Percentiles rank a stretch among this genome's conserved stretches.
These are phyloP conservation scores for Pythium biforme DNA, from an alignment of 352 stramenopile species.

Conservation along the genomic window DNA sequence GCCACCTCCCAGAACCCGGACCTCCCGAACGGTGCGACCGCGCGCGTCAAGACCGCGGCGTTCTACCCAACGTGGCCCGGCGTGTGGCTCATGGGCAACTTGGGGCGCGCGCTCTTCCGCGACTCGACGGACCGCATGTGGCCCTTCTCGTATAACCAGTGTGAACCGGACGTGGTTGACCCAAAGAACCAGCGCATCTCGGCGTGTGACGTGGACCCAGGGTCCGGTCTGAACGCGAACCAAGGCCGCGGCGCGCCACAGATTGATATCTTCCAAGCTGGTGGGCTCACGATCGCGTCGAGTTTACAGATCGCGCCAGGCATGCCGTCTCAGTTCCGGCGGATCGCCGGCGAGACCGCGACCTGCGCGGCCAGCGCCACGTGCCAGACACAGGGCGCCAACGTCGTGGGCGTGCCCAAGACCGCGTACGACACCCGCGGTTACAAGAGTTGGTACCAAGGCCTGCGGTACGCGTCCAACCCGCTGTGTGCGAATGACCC, in stretches of 20 bases:
- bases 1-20: conserved; percentile 34
- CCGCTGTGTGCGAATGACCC: conserved; percentile 34
- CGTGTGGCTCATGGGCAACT: conserved; percentile 93
- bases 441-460: conserved; percentile 57
- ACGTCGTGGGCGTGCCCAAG: conserved; percentile 26
- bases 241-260: conserved; percentile 89
- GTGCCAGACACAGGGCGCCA: conserved; percentile 26
- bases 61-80: conserved; percentile 84
- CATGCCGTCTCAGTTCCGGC: conserved; percentile 41
- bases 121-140: conserved; percentile 87
- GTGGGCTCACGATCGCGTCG: conserved; percentile 70
- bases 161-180: conserved; percentile 54
- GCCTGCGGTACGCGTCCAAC: conserved; percentile 50
- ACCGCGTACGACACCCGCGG: conserved; percentile 27
- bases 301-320: conserved; percentile 67
- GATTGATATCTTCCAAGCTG: conserved; percentile 91
- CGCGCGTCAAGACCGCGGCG: conserved; percentile 4
- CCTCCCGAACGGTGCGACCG: conserved; percentile 9
- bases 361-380: conserved; percentile 16
- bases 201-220: conserved; percentile 83
- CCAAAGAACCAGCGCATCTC: conserved; percentile 52
- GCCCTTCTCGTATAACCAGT: conserved; percentile 92
- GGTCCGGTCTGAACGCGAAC: conserved; percentile 85
- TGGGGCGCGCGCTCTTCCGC: conserved; percentile 90
- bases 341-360: conserved; percentile 19